Evolutionary conservation across 306 rosid species (phyloP).

Genomic region (Cucurbita pepo): DNA sequence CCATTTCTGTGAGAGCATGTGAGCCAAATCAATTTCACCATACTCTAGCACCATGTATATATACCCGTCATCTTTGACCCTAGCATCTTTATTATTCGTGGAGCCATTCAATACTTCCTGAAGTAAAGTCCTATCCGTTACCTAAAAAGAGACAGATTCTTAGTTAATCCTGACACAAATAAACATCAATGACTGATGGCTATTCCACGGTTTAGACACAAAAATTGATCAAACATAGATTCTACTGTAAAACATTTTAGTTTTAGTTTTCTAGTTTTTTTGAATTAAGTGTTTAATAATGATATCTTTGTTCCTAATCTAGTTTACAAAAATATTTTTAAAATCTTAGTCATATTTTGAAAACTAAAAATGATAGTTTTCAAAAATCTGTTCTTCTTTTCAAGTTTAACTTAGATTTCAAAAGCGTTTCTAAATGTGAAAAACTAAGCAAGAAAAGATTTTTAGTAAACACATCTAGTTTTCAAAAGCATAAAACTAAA

Average conservation of each 20-base stretch:
- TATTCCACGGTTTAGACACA: not conserved
- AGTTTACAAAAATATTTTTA: not conserved
- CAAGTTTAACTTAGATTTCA: not conserved
- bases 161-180: not conserved
- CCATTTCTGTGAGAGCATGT: slow-evolving; percentile 97
- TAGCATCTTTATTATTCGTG: slow-evolving; percentile 56
- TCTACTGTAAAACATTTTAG: not conserved
- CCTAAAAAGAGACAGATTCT: slow-evolving; percentile 26
- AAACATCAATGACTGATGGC: not conserved
- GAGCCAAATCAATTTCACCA: slow-evolving; percentile 98
- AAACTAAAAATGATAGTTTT: not conserved
- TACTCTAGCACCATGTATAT: slow-evolving; percentile 98
- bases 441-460: not conserved
- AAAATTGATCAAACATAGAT: not conserved
- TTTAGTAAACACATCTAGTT: not conserved
- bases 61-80: slow-evolving; percentile 83
- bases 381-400: not conserved
- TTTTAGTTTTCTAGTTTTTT: not conserved
- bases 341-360: not conserved
- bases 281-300: not conserved
- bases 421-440: not conserved
- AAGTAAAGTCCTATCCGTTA: slow-evolving; percentile 79
- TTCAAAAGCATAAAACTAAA: not conserved
- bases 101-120: slow-evolving; percentile 65
- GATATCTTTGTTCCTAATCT: not conserved